These are phyloP conservation scores for Amesomyces nigricolor DNA, from an alignment of 2,329 filamentous ascomycete genomes.

Conservation along the genomic window DNA sequence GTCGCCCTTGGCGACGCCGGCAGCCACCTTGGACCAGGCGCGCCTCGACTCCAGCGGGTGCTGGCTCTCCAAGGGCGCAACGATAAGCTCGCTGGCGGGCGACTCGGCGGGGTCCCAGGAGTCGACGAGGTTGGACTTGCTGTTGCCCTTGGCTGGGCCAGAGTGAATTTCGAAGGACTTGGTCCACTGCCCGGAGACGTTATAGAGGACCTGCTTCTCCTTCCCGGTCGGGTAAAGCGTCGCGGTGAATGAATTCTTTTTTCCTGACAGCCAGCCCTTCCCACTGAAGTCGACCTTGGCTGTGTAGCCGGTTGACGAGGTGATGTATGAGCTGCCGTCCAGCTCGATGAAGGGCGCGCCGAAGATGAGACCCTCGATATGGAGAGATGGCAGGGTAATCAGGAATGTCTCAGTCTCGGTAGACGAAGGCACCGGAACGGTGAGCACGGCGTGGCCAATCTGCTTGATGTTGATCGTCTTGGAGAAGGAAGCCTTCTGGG, in stretches of 20 bases:
- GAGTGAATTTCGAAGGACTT: constrained; percentile 74
- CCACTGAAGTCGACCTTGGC: constrained; percentile 89
- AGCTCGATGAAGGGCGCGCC: constrained; percentile 87
- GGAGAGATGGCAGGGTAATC: constrained; percentile 83
- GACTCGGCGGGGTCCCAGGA: constrained; percentile 54
- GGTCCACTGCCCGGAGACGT: constrained; percentile 86
- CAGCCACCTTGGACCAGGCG: constrained; percentile 82
- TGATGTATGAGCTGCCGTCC: constrained; percentile 77
- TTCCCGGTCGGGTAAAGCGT: constrained; percentile 63
- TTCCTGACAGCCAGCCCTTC: constrained; percentile 89
- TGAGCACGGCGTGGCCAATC: constrained; percentile 80
- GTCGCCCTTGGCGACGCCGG: constrained; percentile 73
- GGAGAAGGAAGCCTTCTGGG: constrained; percentile 91
- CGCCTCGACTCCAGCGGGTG: constrained; percentile 81
- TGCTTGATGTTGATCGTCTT: constrained; percentile 94
- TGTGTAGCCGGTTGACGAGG: constrained; percentile 78
- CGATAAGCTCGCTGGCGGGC: constrained; percentile 59
- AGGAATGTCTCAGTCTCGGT: constrained; percentile 64
- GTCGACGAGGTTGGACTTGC: constrained; percentile 45
- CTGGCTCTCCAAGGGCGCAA: constrained; percentile 71
- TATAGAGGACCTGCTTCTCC: constrained; percentile 72
- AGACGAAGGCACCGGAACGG: constrained; percentile 48
- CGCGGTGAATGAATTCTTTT: constrained; percentile 87
- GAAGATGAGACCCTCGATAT: constrained; percentile 89
- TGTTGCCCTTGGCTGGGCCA: constrained; percentile 49